Conservation (phyloP, 148 eudicot genomes). For the Pouteria glomerata region DNA sequence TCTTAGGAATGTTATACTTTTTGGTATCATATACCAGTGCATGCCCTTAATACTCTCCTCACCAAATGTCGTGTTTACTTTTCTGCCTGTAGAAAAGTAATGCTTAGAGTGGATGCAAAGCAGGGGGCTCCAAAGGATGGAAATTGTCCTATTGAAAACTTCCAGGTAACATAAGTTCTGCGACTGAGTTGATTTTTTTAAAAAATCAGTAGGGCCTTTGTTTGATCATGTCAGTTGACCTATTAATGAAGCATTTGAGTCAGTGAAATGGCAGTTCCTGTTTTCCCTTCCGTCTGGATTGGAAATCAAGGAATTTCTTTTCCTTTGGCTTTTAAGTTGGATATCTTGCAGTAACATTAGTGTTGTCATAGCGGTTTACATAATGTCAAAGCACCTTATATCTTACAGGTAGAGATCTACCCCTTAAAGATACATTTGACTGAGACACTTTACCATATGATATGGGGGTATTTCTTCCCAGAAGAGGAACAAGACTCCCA, state of each 20-base stretch:
- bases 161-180: no score
- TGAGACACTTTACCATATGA: constrained; percentile 81
- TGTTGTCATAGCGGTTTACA: constrained; percentile 1
- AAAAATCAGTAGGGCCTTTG: neutral
- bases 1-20: neutral
- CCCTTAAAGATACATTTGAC: constrained; percentile 96
- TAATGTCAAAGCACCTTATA: neutral
- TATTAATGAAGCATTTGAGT: neutral
- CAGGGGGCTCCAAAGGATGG: constrained; percentile 99
- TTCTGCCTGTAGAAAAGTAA: constrained; percentile 69
- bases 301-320: no score
- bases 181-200: no score
- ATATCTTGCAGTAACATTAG: constrained; percentile 4
- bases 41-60: constrained; percentile 3
- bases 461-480: constrained; percentile 98
- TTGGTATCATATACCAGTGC: neutral
- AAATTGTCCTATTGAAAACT: constrained; percentile 79
- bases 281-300: no score
- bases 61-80: neutral
- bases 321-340: neutral
- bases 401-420: constrained; percentile 83
- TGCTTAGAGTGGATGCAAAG: constrained; percentile 97
- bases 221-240: neutral
- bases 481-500: constrained; percentile 99
- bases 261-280: neutral